These are phyloP conservation scores for Fagus sylvatica DNA, from an alignment of 306 rosid genomes.

Conservation along the genomic window DNA sequence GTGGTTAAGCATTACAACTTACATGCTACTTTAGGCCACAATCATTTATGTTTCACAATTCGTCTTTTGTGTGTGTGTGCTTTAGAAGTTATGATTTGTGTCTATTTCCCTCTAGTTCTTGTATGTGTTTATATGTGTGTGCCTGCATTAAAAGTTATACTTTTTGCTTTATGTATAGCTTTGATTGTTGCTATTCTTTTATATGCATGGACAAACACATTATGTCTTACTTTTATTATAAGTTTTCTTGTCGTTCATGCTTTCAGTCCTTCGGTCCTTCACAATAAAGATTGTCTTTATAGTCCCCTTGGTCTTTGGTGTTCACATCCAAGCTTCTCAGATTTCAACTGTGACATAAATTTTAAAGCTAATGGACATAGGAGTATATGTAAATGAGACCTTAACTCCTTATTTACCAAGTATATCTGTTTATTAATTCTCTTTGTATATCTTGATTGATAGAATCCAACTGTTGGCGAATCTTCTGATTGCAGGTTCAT, in stretches of 20 bases:
- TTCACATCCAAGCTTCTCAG: neutral
- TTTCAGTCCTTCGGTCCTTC: neutral
- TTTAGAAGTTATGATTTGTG: neutral
- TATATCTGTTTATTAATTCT: neutral
- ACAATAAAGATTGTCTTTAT: neutral
- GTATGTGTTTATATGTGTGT: neutral
- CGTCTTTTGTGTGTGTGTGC: no score
- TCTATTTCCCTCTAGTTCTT: neutral
- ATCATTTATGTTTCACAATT: no score
- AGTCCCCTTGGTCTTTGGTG: no score
- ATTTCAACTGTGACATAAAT: neutral
- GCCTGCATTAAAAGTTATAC: neutral
- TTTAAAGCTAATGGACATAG: constrained; percentile 1
- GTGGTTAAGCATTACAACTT: neutral
- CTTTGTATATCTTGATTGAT: constrained; percentile 10
- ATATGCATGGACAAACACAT: neutral
- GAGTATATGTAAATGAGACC: constrained; percentile 13
- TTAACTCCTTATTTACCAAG: constrained; percentile 4
- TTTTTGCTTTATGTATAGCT: neutral
- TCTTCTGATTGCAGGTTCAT: constrained; percentile 62
- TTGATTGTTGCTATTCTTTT: neutral
- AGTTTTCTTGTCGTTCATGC: neutral
- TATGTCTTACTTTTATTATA: neutral
- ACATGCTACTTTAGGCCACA: neutral
- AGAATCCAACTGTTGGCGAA: constrained; percentile 3